These are phyloP conservation scores for Wickerhamomyces hampshirensis DNA, from an alignment of 805 yeast genomes.

Conservation along the genomic window DNA sequence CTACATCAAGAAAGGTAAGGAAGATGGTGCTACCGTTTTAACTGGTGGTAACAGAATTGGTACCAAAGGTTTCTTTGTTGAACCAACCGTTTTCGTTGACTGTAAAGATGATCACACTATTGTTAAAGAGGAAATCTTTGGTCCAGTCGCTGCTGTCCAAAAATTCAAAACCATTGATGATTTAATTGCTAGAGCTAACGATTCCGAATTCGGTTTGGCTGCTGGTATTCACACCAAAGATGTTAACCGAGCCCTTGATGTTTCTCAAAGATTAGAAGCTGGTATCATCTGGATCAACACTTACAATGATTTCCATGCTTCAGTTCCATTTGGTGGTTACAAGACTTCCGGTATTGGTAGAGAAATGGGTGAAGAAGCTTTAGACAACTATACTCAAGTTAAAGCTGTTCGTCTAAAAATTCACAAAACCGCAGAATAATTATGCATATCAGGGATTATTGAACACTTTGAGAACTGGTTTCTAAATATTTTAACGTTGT, in stretches of 20 bases:
- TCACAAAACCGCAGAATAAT: slow-evolving; percentile 14
- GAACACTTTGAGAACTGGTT: slow-evolving; percentile 2
- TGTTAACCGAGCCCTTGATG: slow-evolving; percentile 49
- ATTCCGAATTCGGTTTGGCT: slow-evolving; percentile 59
- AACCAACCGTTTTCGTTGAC: slow-evolving; percentile 59
- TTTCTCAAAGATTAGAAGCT: slow-evolving; percentile 50
- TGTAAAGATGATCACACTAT: slow-evolving; percentile 46
- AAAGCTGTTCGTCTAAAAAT: slow-evolving; percentile 59
- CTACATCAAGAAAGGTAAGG: slow-evolving; percentile 52
- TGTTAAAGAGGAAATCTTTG: slow-evolving; percentile 61
- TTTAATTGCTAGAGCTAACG: slow-evolving; percentile 49
- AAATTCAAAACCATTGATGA: slow-evolving; percentile 58
- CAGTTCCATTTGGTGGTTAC: slow-evolving; percentile 70
- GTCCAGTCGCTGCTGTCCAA: slow-evolving; percentile 59
- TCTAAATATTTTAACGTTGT: too few relatives aligned
- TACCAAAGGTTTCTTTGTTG: slow-evolving; percentile 53
- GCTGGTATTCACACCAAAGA: slow-evolving; percentile 59
- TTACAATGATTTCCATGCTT: slow-evolving; percentile 61
- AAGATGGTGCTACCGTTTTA: slow-evolving; percentile 51
- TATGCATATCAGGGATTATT: neutral
- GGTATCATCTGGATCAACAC: slow-evolving; percentile 67
- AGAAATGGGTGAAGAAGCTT: slow-evolving; percentile 67
- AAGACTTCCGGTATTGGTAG: slow-evolving; percentile 67
- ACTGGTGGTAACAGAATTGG: slow-evolving; percentile 59
- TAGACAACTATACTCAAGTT: slow-evolving; percentile 59